Conservation (phyloP, 768 basidiomycete species). For the Lyophyllum semitale region DNA sequence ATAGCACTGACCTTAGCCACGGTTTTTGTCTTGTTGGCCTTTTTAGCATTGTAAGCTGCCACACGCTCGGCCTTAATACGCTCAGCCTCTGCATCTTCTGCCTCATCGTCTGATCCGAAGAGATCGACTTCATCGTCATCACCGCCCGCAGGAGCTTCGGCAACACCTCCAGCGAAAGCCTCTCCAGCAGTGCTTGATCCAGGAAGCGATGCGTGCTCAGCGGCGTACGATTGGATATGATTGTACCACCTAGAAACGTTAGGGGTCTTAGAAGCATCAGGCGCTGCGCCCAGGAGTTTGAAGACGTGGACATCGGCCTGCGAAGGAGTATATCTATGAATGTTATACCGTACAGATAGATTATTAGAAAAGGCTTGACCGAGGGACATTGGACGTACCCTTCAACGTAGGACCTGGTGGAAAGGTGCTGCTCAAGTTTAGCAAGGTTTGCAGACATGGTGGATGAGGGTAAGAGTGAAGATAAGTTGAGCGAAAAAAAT, state of each 20-base stretch:
- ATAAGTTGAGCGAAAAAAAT: constrained; percentile 27
- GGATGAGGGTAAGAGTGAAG: constrained; percentile 18
- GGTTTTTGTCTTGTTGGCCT: constrained; percentile 87
- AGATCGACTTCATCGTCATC: constrained; percentile 84
- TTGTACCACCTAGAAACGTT: constrained; percentile 89
- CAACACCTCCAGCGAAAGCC: constrained; percentile 60
- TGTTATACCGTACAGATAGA: constrained; percentile 13
- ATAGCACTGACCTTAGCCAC: constrained; percentile 69
- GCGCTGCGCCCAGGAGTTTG: constrained; percentile 72
- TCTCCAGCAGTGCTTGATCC: constrained; percentile 86
- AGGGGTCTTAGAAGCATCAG: constrained; percentile 65
- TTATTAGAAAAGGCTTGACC: constrained; percentile 2
- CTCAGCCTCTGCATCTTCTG: constrained; percentile 85
- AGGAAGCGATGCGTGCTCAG: constrained; percentile 76
- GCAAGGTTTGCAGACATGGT: constrained; percentile 68
- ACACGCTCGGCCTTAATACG: constrained; percentile 89
- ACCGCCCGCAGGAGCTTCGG: constrained; percentile 51
- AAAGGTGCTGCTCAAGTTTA: constrained; percentile 85
- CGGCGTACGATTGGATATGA: constrained; percentile 86
- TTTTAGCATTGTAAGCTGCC: constrained; percentile 90
- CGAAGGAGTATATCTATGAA: constrained; percentile 80
- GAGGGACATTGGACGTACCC: constrained; percentile 59
- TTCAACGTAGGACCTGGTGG: constrained; percentile 85
- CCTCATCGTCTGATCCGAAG: constrained; percentile 84
- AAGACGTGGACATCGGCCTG: constrained; percentile 94